These are phyloP conservation scores for Arachnopeziza araneosa DNA, from an alignment of 2,329 filamentous ascomycete species.

Conservation along the genomic window DNA sequence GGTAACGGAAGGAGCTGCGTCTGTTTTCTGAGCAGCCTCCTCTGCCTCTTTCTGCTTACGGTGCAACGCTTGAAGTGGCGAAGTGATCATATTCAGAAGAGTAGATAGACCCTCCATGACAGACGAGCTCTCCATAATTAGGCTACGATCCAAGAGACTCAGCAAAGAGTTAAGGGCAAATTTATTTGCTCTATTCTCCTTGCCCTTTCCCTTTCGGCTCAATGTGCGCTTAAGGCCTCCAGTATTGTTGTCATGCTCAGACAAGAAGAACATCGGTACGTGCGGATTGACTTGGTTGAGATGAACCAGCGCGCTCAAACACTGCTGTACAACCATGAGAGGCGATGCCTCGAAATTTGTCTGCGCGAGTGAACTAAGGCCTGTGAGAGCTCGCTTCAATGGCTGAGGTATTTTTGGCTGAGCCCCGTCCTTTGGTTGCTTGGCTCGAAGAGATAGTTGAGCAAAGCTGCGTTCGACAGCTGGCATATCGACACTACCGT, in stretches of 20 bases:
- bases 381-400: slow-evolving; percentile 69
- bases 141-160: slow-evolving; percentile 80
- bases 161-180: slow-evolving; percentile 91
- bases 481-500: slow-evolving; percentile 87
- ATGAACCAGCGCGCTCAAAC: slow-evolving; percentile 77
- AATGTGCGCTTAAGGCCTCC: slow-evolving; percentile 70
- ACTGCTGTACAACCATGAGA: slow-evolving; percentile 92
- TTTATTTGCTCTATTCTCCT: slow-evolving; percentile 77
- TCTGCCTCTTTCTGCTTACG: slow-evolving; percentile 76
- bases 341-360: slow-evolving; percentile 86
- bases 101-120: slow-evolving; percentile 93
- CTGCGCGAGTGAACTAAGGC: slow-evolving; percentile 41
- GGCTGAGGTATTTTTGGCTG: slow-evolving; percentile 73
- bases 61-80: slow-evolving; percentile 75
- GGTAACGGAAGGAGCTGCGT: slow-evolving; percentile 24
- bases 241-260: slow-evolving; percentile 74
- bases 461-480: slow-evolving; percentile 95
- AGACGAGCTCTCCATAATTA: slow-evolving; percentile 94
- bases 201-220: slow-evolving; percentile 80
- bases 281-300: slow-evolving; percentile 81
- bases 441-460: slow-evolving; percentile 85
- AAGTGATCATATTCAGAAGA: slow-evolving; percentile 81
- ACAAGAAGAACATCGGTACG: slow-evolving; percentile 86
- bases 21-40: slow-evolving; percentile 39
- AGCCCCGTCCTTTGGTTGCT: slow-evolving; percentile 57